Evolutionary conservation across 768 basidiomycete genomes (phyloP).

Genomic region (Boletus pseudo-olivaceus): DNA sequence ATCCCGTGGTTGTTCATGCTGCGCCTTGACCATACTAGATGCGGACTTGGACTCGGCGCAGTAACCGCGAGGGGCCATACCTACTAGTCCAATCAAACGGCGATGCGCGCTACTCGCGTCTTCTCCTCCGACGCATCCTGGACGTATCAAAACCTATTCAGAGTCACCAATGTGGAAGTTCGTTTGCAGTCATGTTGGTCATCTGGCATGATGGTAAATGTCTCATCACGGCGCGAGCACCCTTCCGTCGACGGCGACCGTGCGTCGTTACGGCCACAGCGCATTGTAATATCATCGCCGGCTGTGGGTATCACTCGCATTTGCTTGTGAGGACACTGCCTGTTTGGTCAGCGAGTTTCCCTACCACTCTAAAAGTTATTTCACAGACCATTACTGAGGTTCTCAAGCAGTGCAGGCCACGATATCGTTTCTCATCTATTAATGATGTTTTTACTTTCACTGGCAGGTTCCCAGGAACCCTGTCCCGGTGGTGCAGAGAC

Average conservation of each 20-base stretch:
- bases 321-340: background rate
- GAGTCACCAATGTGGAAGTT: too few species aligned
- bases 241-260: background rate
- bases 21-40: too few species aligned
- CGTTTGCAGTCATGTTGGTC: background rate
- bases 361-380: background rate
- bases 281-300: background rate
- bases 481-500: background rate
- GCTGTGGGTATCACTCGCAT: background rate
- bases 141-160: too few species aligned
- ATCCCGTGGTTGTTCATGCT: too few species aligned
- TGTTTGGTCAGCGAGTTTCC: background rate
- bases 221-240: background rate
- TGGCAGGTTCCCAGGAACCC: constrained; percentile 11
- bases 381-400: background rate
- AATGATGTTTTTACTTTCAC: background rate
- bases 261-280: background rate
- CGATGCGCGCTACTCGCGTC: too few species aligned
- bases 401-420: constrained; percentile 10
- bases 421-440: constrained; percentile 12
- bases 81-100: too few species aligned
- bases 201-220: background rate
- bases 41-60: too few species aligned
- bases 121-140: too few species aligned
- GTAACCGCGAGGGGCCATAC: too few species aligned